These are phyloP conservation scores for Ogataea sp. DNA, from an alignment of 805 yeast species.

Conservation along the genomic window DNA sequence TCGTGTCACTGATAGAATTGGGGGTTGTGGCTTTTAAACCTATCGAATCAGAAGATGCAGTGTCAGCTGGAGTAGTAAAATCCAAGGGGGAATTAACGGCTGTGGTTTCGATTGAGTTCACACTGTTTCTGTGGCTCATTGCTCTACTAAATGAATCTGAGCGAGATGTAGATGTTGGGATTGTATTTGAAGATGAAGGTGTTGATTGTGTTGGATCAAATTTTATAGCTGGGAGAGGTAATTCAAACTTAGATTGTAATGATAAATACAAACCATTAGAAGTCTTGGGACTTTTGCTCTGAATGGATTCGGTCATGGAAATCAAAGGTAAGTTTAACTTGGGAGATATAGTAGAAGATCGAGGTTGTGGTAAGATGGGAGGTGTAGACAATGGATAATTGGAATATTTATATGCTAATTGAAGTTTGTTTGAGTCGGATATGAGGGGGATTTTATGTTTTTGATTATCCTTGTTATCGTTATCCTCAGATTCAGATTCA, in stretches of 20 bases:
- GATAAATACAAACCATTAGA: not conserved
- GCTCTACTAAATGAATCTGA: not conserved
- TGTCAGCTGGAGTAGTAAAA: too few species aligned
- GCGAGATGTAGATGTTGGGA: not conserved
- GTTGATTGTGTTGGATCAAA: not conserved
- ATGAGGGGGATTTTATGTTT: constrained; percentile 6
- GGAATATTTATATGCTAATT: constrained; percentile 2
- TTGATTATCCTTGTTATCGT: constrained; percentile 4
- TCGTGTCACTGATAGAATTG: constrained; percentile 1
- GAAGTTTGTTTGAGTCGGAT: constrained; percentile 12
- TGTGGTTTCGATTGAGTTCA: too few species aligned
- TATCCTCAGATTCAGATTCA: constrained; percentile 2
- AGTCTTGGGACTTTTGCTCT: not conserved
- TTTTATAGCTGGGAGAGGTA: not conserved
- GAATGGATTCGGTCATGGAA: not conserved
- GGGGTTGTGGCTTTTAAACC: too few species aligned
- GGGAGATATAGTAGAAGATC: too few species aligned
- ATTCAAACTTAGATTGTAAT: not conserved
- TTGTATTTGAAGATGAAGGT: not conserved
- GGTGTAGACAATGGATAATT: not conserved
- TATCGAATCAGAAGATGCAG: too few species aligned
- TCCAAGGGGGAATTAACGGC: too few species aligned
- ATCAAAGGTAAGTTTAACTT: not conserved
- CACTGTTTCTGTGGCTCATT: too few species aligned
- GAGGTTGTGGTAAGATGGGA: not conserved